Evolutionary conservation across 1,284 basidiomycete species (phyloP), one percentile per base, ranked within the genome.

Genomic region (Heimioporus retisporus): DNA sequence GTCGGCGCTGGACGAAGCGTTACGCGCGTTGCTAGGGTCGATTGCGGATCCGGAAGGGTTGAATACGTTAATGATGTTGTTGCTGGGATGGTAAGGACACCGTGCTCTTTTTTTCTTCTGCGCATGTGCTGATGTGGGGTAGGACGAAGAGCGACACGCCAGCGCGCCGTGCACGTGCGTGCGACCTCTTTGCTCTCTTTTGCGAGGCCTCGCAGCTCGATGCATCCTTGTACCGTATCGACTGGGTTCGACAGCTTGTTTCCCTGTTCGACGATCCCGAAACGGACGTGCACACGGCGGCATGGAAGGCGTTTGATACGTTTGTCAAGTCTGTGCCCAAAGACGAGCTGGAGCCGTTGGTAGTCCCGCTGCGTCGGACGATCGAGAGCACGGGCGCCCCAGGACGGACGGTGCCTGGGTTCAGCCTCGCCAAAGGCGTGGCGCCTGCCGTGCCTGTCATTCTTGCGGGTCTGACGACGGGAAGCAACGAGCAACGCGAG

Each of bases 161-260:
- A 0, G 82, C 79, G 35, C 89, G 95, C 51, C 91, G 96, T 57
- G 88, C 92, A 59, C 95, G 90, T 66, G 92, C 93, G 6, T 94
- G 92, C 80, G 85, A 89, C 58, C 81, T 96, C 65, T 95, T 98
- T 76, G 84, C 88, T 7, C 83, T 87, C 2, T 96, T 98, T 83
- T 97, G 95, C 76, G 89, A 95, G 73, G 91, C 89, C 62, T 93
- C 93, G 7, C 87, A 91, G 56, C 82, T 94, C 53, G 96, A 98
- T 76, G 87, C 89, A 1, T 90, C 93, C 0, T 79, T 96, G 21
- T 99, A 99, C 80, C 90, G 94, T 21, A 85, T 96, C 64, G 96
- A 99, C 80, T 99, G 97, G 96, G 89, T 99, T 66, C 92, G 97
- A n/a, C 95, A 96, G 73, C 86, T 99, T 18, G 85, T 99, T 6